A percentile compares a stretch with the other conserved stretches of the same genome.
phyloP scores from a whole-genome alignment of 345 rosid genomes.

The Lenwebbia sp. region DNA sequence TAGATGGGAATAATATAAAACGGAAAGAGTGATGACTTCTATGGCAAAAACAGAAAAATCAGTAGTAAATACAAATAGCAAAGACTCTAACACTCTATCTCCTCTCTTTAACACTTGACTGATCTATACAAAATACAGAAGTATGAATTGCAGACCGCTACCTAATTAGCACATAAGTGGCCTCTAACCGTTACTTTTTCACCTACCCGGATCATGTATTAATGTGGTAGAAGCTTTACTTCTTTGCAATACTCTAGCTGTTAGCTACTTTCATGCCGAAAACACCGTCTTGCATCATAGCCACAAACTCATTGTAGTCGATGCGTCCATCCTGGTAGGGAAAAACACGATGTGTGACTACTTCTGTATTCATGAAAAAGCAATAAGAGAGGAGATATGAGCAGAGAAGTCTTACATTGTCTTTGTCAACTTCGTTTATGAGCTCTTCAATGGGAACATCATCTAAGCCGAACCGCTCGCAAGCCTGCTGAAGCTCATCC shows the following conservation, averaged over 20 bases:
- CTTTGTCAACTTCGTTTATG: conserved; percentile 70
- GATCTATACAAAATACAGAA: not conserved
- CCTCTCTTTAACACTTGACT: not conserved
- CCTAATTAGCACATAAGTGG: not conserved
- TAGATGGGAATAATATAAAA: not conserved
- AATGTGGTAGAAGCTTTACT: not conserved
- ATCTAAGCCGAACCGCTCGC: conserved; percentile 61
- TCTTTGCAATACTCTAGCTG: not conserved
- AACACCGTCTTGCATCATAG: conserved; percentile 72
- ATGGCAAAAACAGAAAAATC: not conserved
- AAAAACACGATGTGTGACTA: not conserved
- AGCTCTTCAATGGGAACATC: conserved; percentile 58
- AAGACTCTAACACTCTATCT: not conserved
- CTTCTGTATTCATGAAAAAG: not conserved
- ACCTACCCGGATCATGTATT: not conserved
- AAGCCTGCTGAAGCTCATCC: conserved; percentile 85
- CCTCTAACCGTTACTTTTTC: not conserved
- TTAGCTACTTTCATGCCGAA: conserved; percentile 10
- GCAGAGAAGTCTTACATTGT: conserved; percentile 32
- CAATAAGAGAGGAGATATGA: not conserved
- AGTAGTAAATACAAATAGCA: not conserved
- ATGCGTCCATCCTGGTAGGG: conserved; percentile 70
- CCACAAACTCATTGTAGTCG: conserved; percentile 81
- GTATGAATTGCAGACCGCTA: not conserved
- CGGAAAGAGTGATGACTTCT: not conserved